Percentiles rank a stretch among this genome's conserved stretches.
Evolutionary conservation across 805 yeast genomes (phyloP).

Genomic region (Isabelozyma pseudorhagii): DNA sequence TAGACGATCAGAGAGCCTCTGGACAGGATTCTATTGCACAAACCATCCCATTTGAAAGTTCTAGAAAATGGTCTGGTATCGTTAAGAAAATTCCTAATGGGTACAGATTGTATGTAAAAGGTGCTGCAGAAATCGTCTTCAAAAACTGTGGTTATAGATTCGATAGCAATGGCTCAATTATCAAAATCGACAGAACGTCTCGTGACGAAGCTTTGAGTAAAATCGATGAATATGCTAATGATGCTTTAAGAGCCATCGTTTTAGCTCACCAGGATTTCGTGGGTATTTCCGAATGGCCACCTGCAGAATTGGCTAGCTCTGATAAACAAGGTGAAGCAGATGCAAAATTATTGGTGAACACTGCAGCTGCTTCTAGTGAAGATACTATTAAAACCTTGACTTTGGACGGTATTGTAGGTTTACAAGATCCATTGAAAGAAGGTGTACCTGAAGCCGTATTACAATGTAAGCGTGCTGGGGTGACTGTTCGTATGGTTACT

Average conservation of each 20-base stretch:
- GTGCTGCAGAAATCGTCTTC: conserved; percentile 90
- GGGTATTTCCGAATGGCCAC: conserved; percentile 61
- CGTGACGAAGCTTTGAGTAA: conserved; percentile 30
- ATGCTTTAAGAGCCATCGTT: conserved; percentile 87
- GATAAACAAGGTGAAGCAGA: conserved; percentile 15
- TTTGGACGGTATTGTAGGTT: conserved; percentile 80
- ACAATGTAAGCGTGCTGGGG: conserved; percentile 88
- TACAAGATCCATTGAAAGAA: conserved; percentile 88
- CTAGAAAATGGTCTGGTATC: conserved; percentile 89
- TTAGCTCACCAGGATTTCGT: conserved; percentile 73
- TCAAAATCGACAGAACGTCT: conserved; percentile 24
- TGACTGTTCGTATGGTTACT: conserved; percentile 94
- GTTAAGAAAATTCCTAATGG: conserved; percentile 51
- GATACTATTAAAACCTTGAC: conserved; percentile 31
- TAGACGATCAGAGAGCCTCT: conserved; percentile 39
- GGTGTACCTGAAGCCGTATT: conserved; percentile 90
- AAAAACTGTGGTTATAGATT: conserved; percentile 48
- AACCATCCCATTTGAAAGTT: conserved; percentile 85
- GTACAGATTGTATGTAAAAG: conserved; percentile 72
- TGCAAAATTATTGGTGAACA: conserved; percentile 26
- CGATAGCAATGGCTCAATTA: conserved; percentile 19
- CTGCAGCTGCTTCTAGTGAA: conserved; percentile 16
- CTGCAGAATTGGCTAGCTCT: conserved; percentile 36
- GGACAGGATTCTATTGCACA: conserved; percentile 48
- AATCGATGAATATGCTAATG: conserved; percentile 58